These are phyloP conservation scores for Aspergillus kassunensis DNA, from an alignment of 495 filamentous ascomycete species.

Conservation along the genomic window DNA sequence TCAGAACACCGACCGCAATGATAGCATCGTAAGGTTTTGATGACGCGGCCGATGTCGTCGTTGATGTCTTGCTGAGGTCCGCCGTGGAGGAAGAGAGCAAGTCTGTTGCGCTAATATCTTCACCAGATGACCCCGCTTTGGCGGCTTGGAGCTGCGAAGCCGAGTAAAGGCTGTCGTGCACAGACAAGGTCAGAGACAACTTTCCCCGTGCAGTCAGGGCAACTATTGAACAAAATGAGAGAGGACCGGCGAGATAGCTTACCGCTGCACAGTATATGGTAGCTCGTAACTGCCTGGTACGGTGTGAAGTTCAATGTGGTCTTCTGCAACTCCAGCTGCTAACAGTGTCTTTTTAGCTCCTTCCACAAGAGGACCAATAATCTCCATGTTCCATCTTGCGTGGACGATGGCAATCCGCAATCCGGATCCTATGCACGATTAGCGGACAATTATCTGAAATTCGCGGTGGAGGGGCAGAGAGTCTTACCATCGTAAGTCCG, in stretches of 20 bases:
- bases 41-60: constrained; percentile 28
- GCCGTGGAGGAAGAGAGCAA: constrained; percentile 66
- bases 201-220: background rate
- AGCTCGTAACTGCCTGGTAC: constrained; percentile 95
- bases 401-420: constrained; percentile 93
- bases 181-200: background rate
- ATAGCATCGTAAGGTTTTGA: constrained; percentile 78
- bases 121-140: constrained; percentile 47
- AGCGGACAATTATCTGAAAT: constrained; percentile 3
- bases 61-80: constrained; percentile 49
- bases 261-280: constrained; percentile 82
- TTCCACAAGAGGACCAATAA: constrained; percentile 74
- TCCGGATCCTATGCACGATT: constrained; percentile 55
- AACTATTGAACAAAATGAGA: no score
- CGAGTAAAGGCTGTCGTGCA: constrained; percentile 65
- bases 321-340: constrained; percentile 72
- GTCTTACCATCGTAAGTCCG: constrained; percentile 46
- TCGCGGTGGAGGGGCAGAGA: background rate
- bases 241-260: constrained; percentile 13
- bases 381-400: constrained; percentile 83
- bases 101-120: constrained; percentile 69
- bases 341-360: constrained; percentile 63
- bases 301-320: constrained; percentile 82
- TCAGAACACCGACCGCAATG: constrained; percentile 91
- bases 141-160: constrained; percentile 81